phyloP scores from a whole-genome alignment of 1,284 basidiomycete species.

The Heterobasidion occidentale region DNA sequence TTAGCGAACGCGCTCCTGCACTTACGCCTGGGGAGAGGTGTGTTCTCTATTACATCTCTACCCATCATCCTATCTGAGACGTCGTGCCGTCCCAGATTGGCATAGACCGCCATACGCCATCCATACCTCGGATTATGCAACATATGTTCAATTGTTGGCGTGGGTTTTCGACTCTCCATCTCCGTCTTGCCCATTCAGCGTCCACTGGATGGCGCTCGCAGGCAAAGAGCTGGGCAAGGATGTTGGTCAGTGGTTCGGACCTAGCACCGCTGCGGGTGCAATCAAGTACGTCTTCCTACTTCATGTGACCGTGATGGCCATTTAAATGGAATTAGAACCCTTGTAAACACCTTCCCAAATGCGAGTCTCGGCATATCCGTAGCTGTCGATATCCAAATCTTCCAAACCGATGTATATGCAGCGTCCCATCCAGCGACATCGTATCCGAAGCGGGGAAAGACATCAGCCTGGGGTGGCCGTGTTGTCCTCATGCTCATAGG shows the following conservation, averaged over 20 bases:
- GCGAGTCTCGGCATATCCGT: slow-evolving; percentile 79
- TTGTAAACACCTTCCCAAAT: slow-evolving; percentile 76
- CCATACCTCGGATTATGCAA: slow-evolving; percentile 52
- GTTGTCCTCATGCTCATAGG: slow-evolving; percentile 87
- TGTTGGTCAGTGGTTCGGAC: slow-evolving; percentile 97
- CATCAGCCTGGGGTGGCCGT: slow-evolving; percentile 64
- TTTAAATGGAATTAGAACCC: slow-evolving; percentile 37
- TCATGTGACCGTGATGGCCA: neutral
- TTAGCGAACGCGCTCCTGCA: slow-evolving; percentile 84
- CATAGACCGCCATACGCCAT: slow-evolving; percentile 58
- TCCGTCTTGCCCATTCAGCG: slow-evolving; percentile 86
- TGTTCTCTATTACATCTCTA: slow-evolving; percentile 19
- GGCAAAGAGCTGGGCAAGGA: slow-evolving; percentile 94
- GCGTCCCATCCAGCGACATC: slow-evolving; percentile 54
- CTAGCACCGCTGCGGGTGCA: slow-evolving; percentile 95
- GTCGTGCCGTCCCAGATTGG: slow-evolving; percentile 58
- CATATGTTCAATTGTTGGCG: slow-evolving; percentile 83
- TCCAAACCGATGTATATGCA: slow-evolving; percentile 79
- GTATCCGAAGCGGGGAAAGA: slow-evolving; percentile 25
- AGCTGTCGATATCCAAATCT: slow-evolving; percentile 79
- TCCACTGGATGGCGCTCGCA: slow-evolving; percentile 92
- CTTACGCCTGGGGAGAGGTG: slow-evolving; percentile 82
- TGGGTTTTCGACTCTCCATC: slow-evolving; percentile 95
- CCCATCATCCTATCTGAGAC: neutral
- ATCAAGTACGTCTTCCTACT: slow-evolving; percentile 11